A percentile compares a stretch with the other conserved stretches of the same genome.
Conservation (phyloP, 768 basidiomycete species). For the Suillus brevipes region DNA sequence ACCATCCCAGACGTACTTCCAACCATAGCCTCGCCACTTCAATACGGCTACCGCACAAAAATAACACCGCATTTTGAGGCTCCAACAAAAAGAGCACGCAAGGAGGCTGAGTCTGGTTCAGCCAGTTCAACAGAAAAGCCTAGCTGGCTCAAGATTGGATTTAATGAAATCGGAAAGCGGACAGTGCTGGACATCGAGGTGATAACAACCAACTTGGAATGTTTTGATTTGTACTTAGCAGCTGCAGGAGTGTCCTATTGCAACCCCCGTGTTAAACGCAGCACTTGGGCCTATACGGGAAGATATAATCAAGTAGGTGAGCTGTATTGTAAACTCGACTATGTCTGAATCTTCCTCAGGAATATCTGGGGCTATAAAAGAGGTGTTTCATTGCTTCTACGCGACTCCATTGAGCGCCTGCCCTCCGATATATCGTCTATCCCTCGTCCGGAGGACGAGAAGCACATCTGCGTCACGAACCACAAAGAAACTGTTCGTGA, state of each 20-base stretch:
- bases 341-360: conserved; percentile 39
- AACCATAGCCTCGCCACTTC: conserved; percentile 84
- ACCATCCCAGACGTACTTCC: conserved; percentile 64
- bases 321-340: neutral
- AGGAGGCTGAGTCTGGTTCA: conserved; percentile 2
- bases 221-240: neutral
- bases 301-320: conserved; percentile 63
- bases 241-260: conserved; percentile 85
- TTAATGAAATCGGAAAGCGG: conserved; percentile 75
- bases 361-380: conserved; percentile 79
- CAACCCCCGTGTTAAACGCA: conserved; percentile 76
- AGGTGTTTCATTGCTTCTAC: conserved; percentile 87
- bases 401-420: conserved; percentile 65
- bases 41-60: conserved; percentile 94
- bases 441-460: conserved; percentile 42
- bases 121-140: conserved; percentile 37
- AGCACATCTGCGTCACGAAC: conserved; percentile 81
- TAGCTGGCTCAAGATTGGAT: conserved; percentile 84
- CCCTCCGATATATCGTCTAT: conserved; percentile 22
- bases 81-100: conserved; percentile 49
- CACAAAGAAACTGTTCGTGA: conserved; percentile 83
- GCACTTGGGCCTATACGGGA: conserved; percentile 61
- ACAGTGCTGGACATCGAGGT: conserved; percentile 92
- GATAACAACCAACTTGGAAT: neutral
- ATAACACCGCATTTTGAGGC: conserved; percentile 95